phyloP scores from a whole-genome alignment of 1,284 basidiomycete genomes.

The Ceratobasidium sp. region DNA sequence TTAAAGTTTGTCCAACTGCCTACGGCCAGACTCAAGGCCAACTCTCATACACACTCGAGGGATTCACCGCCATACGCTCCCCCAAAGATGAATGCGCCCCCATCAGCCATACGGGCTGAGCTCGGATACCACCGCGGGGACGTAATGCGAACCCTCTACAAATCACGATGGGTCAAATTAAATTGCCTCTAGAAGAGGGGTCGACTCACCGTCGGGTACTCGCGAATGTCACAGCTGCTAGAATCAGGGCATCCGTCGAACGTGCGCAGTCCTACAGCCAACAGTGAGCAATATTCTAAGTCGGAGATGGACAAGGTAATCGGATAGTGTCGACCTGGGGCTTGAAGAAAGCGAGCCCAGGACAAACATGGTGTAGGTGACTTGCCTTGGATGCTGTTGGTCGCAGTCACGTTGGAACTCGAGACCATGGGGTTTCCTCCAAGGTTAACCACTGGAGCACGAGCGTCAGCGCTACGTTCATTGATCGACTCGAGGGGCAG shows the following conservation, averaged over 20 bases:
- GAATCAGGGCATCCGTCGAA: constrained; percentile 72
- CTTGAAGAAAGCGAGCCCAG: no score
- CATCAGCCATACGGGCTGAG: constrained; percentile 75
- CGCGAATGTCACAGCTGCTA: constrained; percentile 70
- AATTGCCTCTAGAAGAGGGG: no score
- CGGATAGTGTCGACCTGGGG: no score
- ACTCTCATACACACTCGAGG: no score
- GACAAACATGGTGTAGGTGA: no score
- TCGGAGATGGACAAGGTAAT: no score
- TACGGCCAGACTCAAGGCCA: neutral
- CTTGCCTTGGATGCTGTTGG: constrained; percentile 51
- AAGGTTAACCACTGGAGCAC: constrained; percentile 67
- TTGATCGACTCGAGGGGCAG: no score
- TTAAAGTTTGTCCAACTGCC: constrained; percentile 86
- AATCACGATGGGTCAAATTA: no score
- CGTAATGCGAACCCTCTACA: constrained; percentile 59
- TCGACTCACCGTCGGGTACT: constrained; percentile 62
- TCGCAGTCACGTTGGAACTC: neutral
- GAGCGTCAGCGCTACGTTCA: no score
- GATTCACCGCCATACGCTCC: constrained; percentile 68
- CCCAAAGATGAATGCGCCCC: constrained; percentile 83
- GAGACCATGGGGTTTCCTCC: constrained; percentile 81
- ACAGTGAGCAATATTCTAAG: no score
- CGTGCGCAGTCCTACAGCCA: constrained; percentile 67
- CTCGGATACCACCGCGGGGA: constrained; percentile 86